phyloP scores from a whole-genome alignment of 495 filamentous ascomycete species.

The Hypoxylon subgilvum region DNA sequence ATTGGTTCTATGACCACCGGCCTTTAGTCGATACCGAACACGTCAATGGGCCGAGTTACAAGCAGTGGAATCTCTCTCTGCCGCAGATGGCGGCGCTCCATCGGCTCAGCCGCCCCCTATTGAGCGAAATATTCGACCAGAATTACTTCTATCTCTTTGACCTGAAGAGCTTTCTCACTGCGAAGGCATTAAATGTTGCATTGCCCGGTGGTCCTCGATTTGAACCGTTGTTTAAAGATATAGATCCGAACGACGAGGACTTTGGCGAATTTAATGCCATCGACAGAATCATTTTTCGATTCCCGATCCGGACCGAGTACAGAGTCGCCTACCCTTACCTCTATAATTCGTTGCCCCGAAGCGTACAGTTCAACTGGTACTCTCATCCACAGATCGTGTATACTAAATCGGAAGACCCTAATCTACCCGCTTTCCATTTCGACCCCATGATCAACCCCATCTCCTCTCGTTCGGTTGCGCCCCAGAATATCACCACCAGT shows the following conservation, averaged over 20 bases:
- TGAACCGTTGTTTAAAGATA: conserved; percentile 97
- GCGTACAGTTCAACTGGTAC: conserved; percentile 92
- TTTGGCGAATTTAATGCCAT: conserved; percentile 99
- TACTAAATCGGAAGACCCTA: conserved; percentile 83
- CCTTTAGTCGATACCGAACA: conserved; percentile 90
- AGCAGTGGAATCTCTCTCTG: conserved; percentile 89
- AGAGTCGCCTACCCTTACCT: conserved; percentile 92
- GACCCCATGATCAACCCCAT: conserved; percentile 98
- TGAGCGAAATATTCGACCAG: conserved; percentile 91
- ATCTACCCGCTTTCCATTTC: conserved; percentile 95
- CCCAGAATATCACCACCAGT: conserved; percentile 89
- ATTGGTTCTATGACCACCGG: conserved; percentile 98
- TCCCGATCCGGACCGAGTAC: conserved; percentile 94
- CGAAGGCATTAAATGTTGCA: conserved; percentile 96
- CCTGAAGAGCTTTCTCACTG: conserved; percentile 90
- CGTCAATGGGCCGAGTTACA: conserved; percentile 97
- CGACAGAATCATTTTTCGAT: conserved; percentile 97
- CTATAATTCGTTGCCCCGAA: conserved; percentile 94
- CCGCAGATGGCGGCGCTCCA: conserved; percentile 97
- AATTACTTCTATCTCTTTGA: conserved; percentile 99
- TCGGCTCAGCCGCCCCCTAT: conserved; percentile 85
- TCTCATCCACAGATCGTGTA: conserved; percentile 94
- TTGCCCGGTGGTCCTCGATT: conserved; percentile 97
- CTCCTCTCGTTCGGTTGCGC: conserved; percentile 89
- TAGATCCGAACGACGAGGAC: conserved; percentile 98